Percentiles rank a stretch among this genome's conserved stretches.
These are phyloP conservation scores for Gnomoniopsis sp. DNA, from an alignment of 2,329 filamentous ascomycete species.

Conservation along the genomic window DNA sequence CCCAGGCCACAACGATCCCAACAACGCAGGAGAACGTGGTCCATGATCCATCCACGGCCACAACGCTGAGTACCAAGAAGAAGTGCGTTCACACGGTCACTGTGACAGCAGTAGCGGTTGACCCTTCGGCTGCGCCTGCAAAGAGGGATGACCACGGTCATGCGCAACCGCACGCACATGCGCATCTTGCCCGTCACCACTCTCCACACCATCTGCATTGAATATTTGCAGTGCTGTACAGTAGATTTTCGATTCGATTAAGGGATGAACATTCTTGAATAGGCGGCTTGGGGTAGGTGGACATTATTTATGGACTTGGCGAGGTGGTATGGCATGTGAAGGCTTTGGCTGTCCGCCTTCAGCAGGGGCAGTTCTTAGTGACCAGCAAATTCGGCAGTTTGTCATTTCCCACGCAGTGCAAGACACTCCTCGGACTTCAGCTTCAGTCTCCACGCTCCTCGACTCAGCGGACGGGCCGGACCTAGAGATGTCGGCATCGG, in stretches of 20 bases:
- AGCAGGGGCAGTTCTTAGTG: too few species aligned
- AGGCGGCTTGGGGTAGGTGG: too few species aligned
- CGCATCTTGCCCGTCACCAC: conserved; percentile 23
- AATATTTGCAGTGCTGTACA: neutral
- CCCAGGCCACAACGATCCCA: conserved; percentile 4
- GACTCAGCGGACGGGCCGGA: too few species aligned
- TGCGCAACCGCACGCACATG: conserved; percentile 21
- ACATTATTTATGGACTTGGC: too few species aligned
- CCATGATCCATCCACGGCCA: conserved; percentile 25
- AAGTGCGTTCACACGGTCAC: conserved; percentile 39
- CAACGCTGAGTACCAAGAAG: conserved; percentile 29
- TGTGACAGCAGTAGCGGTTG: conserved; percentile 22
- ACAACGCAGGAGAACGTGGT: conserved; percentile 1
- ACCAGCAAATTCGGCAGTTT: too few species aligned
- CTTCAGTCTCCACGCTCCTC: too few species aligned
- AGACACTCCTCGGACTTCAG: too few species aligned
- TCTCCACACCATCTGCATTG: conserved; percentile 8
- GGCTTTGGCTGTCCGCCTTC: too few species aligned
- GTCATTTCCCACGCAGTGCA: too few species aligned
- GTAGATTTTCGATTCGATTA: neutral
- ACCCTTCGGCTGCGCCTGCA: conserved; percentile 14
- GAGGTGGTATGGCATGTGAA: too few species aligned
- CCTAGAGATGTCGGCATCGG: too few species aligned
- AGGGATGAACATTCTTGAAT: neutral
- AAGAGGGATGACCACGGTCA: neutral